Percentiles rank a stretch among this genome's conserved stretches.
Conservation (phyloP, 2,329 filamentous ascomycete species). For the Apiospora malaysiana region DNA sequence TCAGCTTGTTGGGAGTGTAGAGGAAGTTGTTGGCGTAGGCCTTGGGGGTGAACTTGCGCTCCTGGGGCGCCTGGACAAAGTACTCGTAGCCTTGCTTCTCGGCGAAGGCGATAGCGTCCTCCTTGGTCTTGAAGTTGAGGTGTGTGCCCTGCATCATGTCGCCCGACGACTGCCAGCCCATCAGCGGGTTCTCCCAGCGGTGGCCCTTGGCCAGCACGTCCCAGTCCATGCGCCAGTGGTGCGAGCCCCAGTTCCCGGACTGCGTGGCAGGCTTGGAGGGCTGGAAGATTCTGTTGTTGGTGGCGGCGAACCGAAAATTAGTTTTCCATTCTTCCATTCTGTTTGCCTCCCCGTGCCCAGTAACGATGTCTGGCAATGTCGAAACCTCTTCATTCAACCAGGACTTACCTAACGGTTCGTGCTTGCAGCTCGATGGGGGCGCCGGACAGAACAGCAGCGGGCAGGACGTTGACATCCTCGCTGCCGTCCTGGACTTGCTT, state of each 20-base stretch:
- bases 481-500: conserved; percentile 90
- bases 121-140: conserved; percentile 88
- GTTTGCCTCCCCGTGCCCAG: conserved; percentile 18
- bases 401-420: conserved; percentile 83
- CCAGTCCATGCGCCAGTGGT: conserved; percentile 98
- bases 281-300: conserved; percentile 77
- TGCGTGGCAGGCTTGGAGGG: conserved; percentile 95
- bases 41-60: conserved; percentile 85
- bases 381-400: neutral
- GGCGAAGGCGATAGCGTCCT: conserved; percentile 92
- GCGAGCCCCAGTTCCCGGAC: conserved; percentile 83
- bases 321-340: neutral
- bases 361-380: neutral
- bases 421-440: conserved; percentile 94
- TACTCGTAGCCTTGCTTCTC: conserved; percentile 99
- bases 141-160: conserved; percentile 95
- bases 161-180: conserved; percentile 97
- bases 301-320: neutral
- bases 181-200: conserved; percentile 97
- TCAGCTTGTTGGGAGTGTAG: conserved; percentile 84
- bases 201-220: conserved; percentile 91
- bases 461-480: conserved; percentile 75
- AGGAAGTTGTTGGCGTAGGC: conserved; percentile 97
- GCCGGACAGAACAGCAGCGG: conserved; percentile 87
- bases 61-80: conserved; percentile 96